Evolutionary conservation across 2,329 filamentous ascomycete species (phyloP).

Genomic region (Aureobasidium leucospermi): DNA sequence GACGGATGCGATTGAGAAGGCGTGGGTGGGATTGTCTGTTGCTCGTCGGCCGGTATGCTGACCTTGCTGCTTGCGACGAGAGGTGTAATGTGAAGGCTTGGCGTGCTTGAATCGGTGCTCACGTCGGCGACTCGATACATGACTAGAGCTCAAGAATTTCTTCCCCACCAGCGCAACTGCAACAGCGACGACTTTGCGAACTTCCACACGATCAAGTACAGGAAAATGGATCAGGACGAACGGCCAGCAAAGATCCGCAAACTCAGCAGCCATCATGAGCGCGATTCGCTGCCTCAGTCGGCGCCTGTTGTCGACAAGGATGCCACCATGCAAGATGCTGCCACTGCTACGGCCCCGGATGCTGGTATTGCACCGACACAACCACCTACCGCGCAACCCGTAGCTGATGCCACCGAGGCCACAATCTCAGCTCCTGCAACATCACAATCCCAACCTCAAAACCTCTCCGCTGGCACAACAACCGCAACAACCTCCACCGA

Average conservation of each 20-base stretch:
- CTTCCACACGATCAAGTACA: background rate
- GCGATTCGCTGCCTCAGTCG: background rate
- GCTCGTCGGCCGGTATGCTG: background rate
- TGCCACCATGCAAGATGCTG: background rate
- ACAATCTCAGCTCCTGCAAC: background rate
- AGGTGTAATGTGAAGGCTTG: background rate
- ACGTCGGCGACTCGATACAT: background rate
- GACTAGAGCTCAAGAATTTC: background rate
- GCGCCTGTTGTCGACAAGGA: background rate
- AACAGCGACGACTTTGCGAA: background rate
- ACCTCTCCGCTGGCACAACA: constrained; percentile 9
- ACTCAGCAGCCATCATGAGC: constrained; percentile 34
- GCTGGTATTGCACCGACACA: constrained; percentile 1
- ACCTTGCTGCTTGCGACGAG: background rate
- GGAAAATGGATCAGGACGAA: constrained; percentile 47
- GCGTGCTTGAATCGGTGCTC: background rate
- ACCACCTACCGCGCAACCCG: background rate
- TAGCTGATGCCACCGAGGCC: constrained; percentile 3
- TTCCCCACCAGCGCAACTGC: background rate
- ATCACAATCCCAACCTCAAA: background rate
- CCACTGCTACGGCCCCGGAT: background rate
- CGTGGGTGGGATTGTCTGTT: background rate
- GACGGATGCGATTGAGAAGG: background rate
- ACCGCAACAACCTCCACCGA: background rate
- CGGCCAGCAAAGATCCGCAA: constrained; percentile 50